A percentile compares a stretch with the other conserved stretches of the same genome.
Evolutionary conservation across 208 protist species (phyloP).

Genomic region (Wallacemonas sp.): DNA sequence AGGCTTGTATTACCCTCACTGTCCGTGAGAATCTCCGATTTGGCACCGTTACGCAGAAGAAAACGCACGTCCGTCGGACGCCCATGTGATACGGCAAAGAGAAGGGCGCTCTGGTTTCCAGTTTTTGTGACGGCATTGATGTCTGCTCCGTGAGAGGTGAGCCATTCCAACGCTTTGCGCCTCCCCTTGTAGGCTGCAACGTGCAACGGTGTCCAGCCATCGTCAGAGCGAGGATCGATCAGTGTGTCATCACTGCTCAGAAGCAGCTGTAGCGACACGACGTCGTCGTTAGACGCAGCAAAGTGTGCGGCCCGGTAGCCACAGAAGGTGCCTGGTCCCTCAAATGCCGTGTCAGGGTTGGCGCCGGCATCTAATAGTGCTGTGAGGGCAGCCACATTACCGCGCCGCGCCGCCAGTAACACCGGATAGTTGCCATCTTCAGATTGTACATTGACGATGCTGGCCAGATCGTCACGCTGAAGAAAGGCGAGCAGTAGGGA

Average conservation of each 20-base stretch:
- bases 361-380: slow-evolving; percentile 42
- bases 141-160: slow-evolving; percentile 49
- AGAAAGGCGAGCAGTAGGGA: slow-evolving; percentile 94
- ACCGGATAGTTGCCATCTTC: slow-evolving; percentile 52
- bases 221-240: slow-evolving; percentile 31
- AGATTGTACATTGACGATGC: slow-evolving; percentile 88
- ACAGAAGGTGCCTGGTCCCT: slow-evolving; percentile 34
- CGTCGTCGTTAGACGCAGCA: slow-evolving; percentile 35
- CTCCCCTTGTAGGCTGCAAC: slow-evolving; percentile 54
- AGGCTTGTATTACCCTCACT: slow-evolving; percentile 39
- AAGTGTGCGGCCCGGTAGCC: slow-evolving; percentile 66
- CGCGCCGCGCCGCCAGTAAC: slow-evolving; percentile 34
- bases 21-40: slow-evolving; percentile 25
- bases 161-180: slow-evolving; percentile 22
- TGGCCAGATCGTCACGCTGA: slow-evolving; percentile 91
- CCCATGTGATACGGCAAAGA: slow-evolving; percentile 56
- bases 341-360: slow-evolving; percentile 32
- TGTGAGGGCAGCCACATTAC: slow-evolving; percentile 25
- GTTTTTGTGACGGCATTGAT: slow-evolving; percentile 40
- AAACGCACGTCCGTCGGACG: slow-evolving; percentile 41
- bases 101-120: slow-evolving; percentile 42
- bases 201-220: slow-evolving; percentile 66
- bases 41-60: slow-evolving; percentile 40
- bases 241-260: slow-evolving; percentile 31
- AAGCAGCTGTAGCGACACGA: slow-evolving; percentile 38